Conservation (phyloP, 441 rosid species). For the Melastoma candidum region DNA sequence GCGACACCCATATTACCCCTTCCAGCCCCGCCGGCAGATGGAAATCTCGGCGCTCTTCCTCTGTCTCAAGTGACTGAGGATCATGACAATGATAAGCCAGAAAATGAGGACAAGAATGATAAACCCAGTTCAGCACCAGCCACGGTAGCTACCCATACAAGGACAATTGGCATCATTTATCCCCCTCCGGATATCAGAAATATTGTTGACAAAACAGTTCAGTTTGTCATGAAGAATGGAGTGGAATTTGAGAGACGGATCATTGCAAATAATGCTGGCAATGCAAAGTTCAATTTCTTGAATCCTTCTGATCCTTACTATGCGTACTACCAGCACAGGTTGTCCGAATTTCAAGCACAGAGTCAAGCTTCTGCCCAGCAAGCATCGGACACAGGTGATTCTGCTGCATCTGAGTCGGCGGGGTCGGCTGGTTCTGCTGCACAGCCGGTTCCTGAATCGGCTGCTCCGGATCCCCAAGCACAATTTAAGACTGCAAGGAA, state of each 20-base stretch:
- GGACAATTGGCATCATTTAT: conserved; percentile 81
- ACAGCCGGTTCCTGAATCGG: conserved; percentile 17
- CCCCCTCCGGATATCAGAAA: conserved; percentile 87
- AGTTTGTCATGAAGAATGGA: conserved; percentile 80
- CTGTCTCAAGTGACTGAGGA: conserved; percentile 49
- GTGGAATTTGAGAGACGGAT: conserved; percentile 81
- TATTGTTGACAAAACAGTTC: conserved; percentile 82
- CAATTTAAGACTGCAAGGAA: conserved; percentile 58
- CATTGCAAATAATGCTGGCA: conserved; percentile 56
- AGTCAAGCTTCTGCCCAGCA: conserved; percentile 43
- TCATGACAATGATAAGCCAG: conserved; percentile 29
- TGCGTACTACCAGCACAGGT: conserved; percentile 72
- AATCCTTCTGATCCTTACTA: conserved; percentile 71
- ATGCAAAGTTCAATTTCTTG: conserved; percentile 78
- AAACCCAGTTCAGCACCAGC: conserved; percentile 30
- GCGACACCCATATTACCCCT: conserved; percentile 55
- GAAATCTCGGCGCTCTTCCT: conserved; percentile 59
- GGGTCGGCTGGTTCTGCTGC: conserved; percentile 24
- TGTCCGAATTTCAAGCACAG: conserved; percentile 66
- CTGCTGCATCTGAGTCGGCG: conserved; percentile 23
- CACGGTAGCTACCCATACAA: conserved; percentile 78
- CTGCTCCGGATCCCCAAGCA: conserved; percentile 46
- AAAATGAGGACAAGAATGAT: conserved; percentile 32
- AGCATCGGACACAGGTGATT: conserved; percentile 27
- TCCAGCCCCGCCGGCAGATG: conserved; percentile 74